Evolutionary conservation across 1,139 yeast species (phyloP), one percentile per base, ranked within the genome.

Genomic region (Kazachstania sp.): DNA sequence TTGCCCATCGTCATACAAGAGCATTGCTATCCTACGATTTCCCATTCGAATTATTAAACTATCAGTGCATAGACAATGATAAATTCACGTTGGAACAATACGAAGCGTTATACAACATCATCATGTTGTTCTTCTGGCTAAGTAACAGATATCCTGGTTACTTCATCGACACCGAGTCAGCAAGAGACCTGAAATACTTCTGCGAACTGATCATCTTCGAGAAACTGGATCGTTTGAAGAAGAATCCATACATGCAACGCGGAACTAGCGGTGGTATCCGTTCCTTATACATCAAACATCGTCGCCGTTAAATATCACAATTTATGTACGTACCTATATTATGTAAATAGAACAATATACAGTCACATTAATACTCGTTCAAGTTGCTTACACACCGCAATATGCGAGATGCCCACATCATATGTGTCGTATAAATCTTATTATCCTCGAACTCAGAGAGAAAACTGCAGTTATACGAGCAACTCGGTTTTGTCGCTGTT

Each of bases 141-240:
- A 75, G 86, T 51, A 92, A 86, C 61, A 68, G 97, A 59, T 90
- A 85, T 71, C 95, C 97, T 0, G 79, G 83, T 36, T 73, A 81
- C 45, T 85, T 88, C 57, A 76, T 84, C 11, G 96, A 87, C 61
- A 72, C 79, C 29, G 85, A 83, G 50, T 78, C 88, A 45, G 95
- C 95, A 0, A 66, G 67, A 38, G 86, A 84, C 49, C 66, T 86
- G 56, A 83, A 84, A 60, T 69, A 76, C 28, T 64, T 82, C 54
- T 75, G 83, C 41, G 92, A 84, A 58, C 74, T 78, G 60, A 71
- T 82, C 49, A 82, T 84, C 41, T 76, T 77, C 54, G 83, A 80
- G 55, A 83, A 81, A 62, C 67, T 82, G 49, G 70, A 70, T 39
- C 45, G 60, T 34, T 41, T 63, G 48, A 60, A 58, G 51, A 54